Evolutionary conservation across 2,329 filamentous ascomycete species (phyloP).

Genomic region (Ceratocystis variospora): DNA sequence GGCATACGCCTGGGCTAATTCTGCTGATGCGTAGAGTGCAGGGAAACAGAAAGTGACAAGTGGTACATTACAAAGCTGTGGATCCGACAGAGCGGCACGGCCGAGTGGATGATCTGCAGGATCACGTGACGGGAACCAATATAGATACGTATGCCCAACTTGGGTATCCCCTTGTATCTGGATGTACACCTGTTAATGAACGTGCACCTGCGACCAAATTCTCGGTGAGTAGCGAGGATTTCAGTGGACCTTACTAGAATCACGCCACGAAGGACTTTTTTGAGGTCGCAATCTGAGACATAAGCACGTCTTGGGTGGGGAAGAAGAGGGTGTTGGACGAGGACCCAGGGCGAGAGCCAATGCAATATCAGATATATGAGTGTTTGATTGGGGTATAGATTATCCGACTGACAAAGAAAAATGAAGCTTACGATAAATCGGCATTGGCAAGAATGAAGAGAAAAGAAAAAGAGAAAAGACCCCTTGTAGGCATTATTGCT

Average conservation of each 20-base stretch:
- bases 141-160: neutral
- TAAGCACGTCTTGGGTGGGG: neutral
- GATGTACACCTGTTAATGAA: neutral
- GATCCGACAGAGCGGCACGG: neutral
- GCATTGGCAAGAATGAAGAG: neutral
- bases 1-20: too few relatives aligned
- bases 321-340: neutral
- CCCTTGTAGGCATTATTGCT: neutral
- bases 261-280: neutral
- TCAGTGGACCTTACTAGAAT: slow-evolving; percentile 4
- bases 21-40: neutral
- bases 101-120: neutral
- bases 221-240: slow-evolving; percentile 1
- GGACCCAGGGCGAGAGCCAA: neutral
- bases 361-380: neutral
- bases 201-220: slow-evolving; percentile 1
- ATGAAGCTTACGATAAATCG: neutral
- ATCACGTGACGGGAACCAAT: neutral
- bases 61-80: neutral
- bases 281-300: neutral
- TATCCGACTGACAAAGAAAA: neutral
- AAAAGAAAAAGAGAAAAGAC: neutral
- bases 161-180: neutral
- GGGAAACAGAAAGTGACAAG: neutral
- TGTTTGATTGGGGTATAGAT: neutral